Evolutionary conservation across 352 stramenopile species (phyloP).

Genomic region (Phytophthora quininea): DNA sequence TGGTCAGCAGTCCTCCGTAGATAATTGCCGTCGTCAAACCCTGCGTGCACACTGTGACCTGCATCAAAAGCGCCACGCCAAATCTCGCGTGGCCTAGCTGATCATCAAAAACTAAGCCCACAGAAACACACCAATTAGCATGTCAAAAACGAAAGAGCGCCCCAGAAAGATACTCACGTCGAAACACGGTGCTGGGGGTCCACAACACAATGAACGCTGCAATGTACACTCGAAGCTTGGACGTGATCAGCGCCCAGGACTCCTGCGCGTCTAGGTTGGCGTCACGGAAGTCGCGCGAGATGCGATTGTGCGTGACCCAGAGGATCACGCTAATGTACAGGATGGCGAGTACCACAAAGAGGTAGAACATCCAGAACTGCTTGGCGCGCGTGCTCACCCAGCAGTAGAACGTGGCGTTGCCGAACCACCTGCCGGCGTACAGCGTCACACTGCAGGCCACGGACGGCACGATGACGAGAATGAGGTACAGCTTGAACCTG

Average conservation of each 20-base stretch:
- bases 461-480: slow-evolving; percentile 51
- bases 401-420: slow-evolving; percentile 78
- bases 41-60: slow-evolving; percentile 64
- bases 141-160: not conserved
- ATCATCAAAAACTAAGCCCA: slow-evolving; percentile 47
- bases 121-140: slow-evolving; percentile 3
- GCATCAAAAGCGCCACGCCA: slow-evolving; percentile 64
- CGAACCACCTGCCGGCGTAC: slow-evolving; percentile 42
- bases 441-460: slow-evolving; percentile 43
- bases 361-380: slow-evolving; percentile 68
- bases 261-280: slow-evolving; percentile 70
- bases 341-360: slow-evolving; percentile 66
- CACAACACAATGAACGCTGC: slow-evolving; percentile 73
- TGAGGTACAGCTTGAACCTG: slow-evolving; percentile 65
- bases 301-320: slow-evolving; percentile 63
- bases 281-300: slow-evolving; percentile 48
- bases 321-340: slow-evolving; percentile 75
- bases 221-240: slow-evolving; percentile 76
- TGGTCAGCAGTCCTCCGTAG: slow-evolving; percentile 59
- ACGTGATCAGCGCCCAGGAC: slow-evolving; percentile 65
- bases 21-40: slow-evolving; percentile 71
- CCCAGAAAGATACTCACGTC: slow-evolving; percentile 44
- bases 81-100: slow-evolving; percentile 52
- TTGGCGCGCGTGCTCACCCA: slow-evolving; percentile 58
- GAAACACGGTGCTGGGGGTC: slow-evolving; percentile 65